Evolutionary conservation across 2,329 filamentous ascomycete species (phyloP), one percentile per base, ranked within the genome.

Genomic region (Dothiorella sarmentorum): DNA sequence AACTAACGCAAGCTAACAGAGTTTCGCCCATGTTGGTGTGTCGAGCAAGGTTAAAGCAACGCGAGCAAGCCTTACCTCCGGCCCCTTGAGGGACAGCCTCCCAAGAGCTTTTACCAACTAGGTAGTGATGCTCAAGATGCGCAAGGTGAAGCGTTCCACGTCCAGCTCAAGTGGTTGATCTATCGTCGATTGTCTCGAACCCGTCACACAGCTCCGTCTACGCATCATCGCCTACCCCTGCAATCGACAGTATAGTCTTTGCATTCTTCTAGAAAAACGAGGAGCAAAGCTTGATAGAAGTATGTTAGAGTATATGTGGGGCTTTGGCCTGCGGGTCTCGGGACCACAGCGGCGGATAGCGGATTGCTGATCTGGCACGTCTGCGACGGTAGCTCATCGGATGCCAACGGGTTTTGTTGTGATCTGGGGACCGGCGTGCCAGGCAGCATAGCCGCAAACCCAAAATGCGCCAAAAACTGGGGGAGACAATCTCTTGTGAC

Each of bases 401-500:
- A n/a, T n/a, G n/a, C n/a, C n/a, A n/a, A n/a, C n/a, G n/a, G n/a
- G n/a, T n/a, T n/a, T n/a, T n/a, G n/a, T n/a, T n/a, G n/a, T 33
- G 40, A 13, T 13, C 29, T 31, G 13, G 31, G 37, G 22, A 35
- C 37, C 13, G 31, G 20, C 24, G 47, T 20, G 20, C 7, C 17
- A 33, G 29, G 29, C 18, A 31, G 22, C 33, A 38, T 7, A 20
- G 20, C 29, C 47, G 31, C 20, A 15, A n/a, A n/a, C n/a, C 31
- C 20, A 20, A 29, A 40, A 42, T 40, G 24, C 49, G 49, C 49
- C 31, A 53, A 53, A 52, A 40, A 53, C 49, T 53, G 49, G 49
- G 35, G 49, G 40, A 37, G 24, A 31, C 35, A 53, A 40, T 53
- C 17, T 53, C 49, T 40, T 18, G 24, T 40, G 17, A 15, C 9